phyloP scores from a whole-genome alignment of 1,139 yeast species.

The Yamadazyma spencermartinsiae region DNA sequence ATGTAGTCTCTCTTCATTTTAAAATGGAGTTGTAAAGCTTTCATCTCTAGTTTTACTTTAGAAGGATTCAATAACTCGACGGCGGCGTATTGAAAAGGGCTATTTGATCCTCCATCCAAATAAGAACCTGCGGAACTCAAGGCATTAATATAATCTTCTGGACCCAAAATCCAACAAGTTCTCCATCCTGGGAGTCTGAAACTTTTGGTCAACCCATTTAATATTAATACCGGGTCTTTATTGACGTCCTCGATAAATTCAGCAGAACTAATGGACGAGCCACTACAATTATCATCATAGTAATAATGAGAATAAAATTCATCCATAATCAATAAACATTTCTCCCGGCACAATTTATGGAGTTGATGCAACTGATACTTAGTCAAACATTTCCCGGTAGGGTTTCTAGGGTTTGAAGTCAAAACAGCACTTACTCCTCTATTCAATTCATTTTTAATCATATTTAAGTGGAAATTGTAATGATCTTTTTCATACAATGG shows the following conservation, averaged over 20 bases:
- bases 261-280: slow-evolving; percentile 58
- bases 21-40: slow-evolving; percentile 61
- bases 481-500: slow-evolving; percentile 62
- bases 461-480: slow-evolving; percentile 58
- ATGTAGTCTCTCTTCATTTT: slow-evolving; percentile 64
- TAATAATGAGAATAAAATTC: slow-evolving; percentile 67
- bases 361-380: slow-evolving; percentile 52
- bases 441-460: slow-evolving; percentile 54
- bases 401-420: slow-evolving; percentile 68
- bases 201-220: slow-evolving; percentile 66
- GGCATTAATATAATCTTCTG: slow-evolving; percentile 60
- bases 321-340: slow-evolving; percentile 64
- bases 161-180: slow-evolving; percentile 69
- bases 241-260: slow-evolving; percentile 58
- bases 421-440: slow-evolving; percentile 65
- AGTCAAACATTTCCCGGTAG: slow-evolving; percentile 61
- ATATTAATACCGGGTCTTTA: slow-evolving; percentile 60
- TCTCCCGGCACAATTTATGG: slow-evolving; percentile 58
- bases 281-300: slow-evolving; percentile 59
- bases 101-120: slow-evolving; percentile 66
- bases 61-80: slow-evolving; percentile 56
- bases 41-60: slow-evolving; percentile 55
- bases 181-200: slow-evolving; percentile 73
- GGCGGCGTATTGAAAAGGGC: slow-evolving; percentile 67
- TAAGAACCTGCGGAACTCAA: slow-evolving; percentile 64